These are phyloP conservation scores for Lasiodiplodia hormozganensis DNA, from an alignment of 2,329 filamentous ascomycete species.

Conservation along the genomic window DNA sequence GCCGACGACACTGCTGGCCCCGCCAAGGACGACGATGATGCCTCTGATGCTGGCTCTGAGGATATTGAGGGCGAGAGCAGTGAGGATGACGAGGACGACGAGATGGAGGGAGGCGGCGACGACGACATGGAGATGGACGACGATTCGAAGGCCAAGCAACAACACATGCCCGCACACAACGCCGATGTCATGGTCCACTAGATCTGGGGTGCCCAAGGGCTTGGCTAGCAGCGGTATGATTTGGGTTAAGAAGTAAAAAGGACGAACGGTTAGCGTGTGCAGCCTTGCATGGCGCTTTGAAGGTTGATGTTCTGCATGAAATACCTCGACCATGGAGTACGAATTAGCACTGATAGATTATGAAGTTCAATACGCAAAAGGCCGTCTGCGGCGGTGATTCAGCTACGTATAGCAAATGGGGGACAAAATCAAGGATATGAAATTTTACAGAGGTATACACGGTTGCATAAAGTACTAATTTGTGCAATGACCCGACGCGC, in stretches of 20 bases:
- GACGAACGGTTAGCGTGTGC: background rate
- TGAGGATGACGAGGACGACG: conserved; percentile 72
- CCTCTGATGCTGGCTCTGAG: conserved; percentile 77
- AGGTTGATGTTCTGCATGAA: conserved; percentile 19
- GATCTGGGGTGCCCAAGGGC: background rate
- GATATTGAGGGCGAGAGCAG: conserved; percentile 80
- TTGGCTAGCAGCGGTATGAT: conserved; percentile 6
- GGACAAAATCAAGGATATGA: no score
- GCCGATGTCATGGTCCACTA: conserved; percentile 52
- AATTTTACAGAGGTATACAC: background rate
- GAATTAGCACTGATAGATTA: conserved; percentile 25
- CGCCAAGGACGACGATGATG: conserved; percentile 64
- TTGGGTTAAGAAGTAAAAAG: conserved; percentile 14
- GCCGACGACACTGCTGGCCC: conserved; percentile 62
- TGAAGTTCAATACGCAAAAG: background rate
- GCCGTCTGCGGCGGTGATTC: background rate
- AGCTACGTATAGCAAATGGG: background rate
- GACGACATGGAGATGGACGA: conserved; percentile 66
- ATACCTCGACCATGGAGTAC: conserved; percentile 20
- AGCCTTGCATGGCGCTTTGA: conserved; percentile 19
- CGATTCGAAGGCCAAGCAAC: conserved; percentile 45
- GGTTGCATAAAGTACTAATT: background rate
- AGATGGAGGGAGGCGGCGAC: conserved; percentile 66
- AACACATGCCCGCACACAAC: conserved; percentile 35
- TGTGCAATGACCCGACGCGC: no score